Conservation (phyloP, 2,329 filamentous ascomycete species). For the Pseudogymnoascus sp. region DNA sequence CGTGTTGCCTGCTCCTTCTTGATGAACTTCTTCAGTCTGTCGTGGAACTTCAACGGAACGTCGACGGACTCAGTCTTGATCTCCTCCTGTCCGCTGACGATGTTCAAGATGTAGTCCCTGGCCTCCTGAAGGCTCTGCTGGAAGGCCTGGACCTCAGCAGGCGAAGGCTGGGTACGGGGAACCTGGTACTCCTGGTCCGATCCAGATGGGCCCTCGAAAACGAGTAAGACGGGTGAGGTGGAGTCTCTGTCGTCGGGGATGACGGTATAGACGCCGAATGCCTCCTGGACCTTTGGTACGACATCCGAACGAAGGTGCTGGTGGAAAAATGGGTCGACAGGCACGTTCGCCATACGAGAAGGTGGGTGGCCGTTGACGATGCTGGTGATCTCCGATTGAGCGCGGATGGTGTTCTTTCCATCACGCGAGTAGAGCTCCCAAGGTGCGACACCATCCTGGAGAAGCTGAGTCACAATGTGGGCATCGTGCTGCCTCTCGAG, state of each 20-base stretch:
- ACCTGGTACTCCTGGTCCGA: slow-evolving; percentile 43
- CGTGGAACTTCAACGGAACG: slow-evolving; percentile 56
- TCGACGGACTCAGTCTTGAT: slow-evolving; percentile 46
- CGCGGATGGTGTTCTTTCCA: slow-evolving; percentile 72
- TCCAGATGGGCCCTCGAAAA: slow-evolving; percentile 61
- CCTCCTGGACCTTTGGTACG: slow-evolving; percentile 54
- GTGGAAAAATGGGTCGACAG: slow-evolving; percentile 74
- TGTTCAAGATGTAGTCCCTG: slow-evolving; percentile 47
- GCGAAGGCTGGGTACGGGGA: slow-evolving; percentile 45
- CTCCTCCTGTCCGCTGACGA: slow-evolving; percentile 53
- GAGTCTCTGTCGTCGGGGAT: slow-evolving; percentile 58
- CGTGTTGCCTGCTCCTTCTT: slow-evolving; percentile 55
- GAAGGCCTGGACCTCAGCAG: slow-evolving; percentile 45
- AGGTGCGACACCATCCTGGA: slow-evolving; percentile 61
- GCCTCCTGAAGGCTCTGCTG: slow-evolving; percentile 49
- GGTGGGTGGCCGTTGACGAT: slow-evolving; percentile 70
- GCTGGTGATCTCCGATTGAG: slow-evolving; percentile 66
- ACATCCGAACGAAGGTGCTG: slow-evolving; percentile 61
- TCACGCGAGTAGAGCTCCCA: slow-evolving; percentile 89
- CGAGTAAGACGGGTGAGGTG: slow-evolving; percentile 59
- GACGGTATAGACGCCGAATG: slow-evolving; percentile 66
- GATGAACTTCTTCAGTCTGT: slow-evolving; percentile 56
- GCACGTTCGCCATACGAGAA: slow-evolving; percentile 57
- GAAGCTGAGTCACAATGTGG: slow-evolving; percentile 76
- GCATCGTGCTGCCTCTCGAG: slow-evolving; percentile 74